Evolutionary conservation across 306 rosid species (phyloP), one percentile per base, ranked within the genome.

Genomic region (Vigna nakashimae): DNA sequence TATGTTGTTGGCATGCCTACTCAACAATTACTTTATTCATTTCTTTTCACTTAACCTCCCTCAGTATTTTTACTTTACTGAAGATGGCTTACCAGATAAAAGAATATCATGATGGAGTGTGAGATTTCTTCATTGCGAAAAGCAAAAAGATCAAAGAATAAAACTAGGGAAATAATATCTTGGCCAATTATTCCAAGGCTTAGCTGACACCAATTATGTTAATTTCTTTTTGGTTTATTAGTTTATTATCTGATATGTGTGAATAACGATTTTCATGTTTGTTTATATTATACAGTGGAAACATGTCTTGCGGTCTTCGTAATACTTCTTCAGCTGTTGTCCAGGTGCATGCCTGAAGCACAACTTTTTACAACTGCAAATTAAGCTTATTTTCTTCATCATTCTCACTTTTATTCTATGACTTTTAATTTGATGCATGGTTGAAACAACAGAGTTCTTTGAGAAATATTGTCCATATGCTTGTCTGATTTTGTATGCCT

Each of bases 231-330:
- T 63, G 24, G 38, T 57, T 66, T 32, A 7, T 30, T 12, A 13
- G 42, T 42, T 45, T 59, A 45, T 22, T 69, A 71, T 80, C 18
- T 71, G 62, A 45, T 71, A 51, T 9, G 14, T 63, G 57, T 32
- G 45, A 24, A 69, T 78, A 71, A 60, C 52, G 42, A 63, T 64
- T 70, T 46, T 36, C 36, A 38, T 78, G 34, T 20, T 72, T 74
- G 45, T 75, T 50, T 67, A n/a, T 69, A 62, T 68, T 64, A 40
- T 84, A 87, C 73, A 94, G 98, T 87, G 98, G 98, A 77, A 88
- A 90, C 84, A 53, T 82, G 80, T 89, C 97, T 38, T 82, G 71
- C 76, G 98, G 97, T 77, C 97, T 94, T 71, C 93, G 97, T 48
- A 94, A 88, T 86, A 88, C 97, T 59, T 78, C 86, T 65, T 88